Evolutionary conservation across 805 yeast species (phyloP), one percentile per base, ranked within the genome.

Genomic region (Brettanomyces anomalus): DNA sequence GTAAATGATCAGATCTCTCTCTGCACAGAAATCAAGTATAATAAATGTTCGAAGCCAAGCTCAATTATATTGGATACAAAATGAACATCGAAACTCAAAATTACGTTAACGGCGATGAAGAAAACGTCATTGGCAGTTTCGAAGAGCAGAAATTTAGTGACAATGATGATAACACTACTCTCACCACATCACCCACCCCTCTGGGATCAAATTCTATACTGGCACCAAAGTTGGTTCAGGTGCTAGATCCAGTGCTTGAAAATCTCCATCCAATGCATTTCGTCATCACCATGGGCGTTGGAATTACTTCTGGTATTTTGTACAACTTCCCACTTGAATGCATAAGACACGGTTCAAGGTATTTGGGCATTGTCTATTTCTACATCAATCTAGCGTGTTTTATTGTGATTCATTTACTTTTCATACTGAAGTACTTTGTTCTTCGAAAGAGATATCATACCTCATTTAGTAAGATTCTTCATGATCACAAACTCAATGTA

Each of bases 221-320:
- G 7, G 24, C 43, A 21, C 11, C 24, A 21, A 41, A 35, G 19
- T 14, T 20, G 10, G 26, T 40, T 26, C 36, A 33, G 3, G 19
- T 47, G 2, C 8, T 52, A 18, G 52, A 50, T 30, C 20, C 20
- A 7, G 28, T 55, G 1, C 47, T 58, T 34, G 39, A 48, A n/a
- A 46, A 50, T 18, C 69, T 70, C 48, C 64, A 66, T 32, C 84
- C 86, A 1, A 67, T 68, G 6, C 80, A 79, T 71, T 86, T 80
- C 61, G 81, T 83, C 20, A 68, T 77, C 39, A 74, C 79, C n/a
- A 88, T 88, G 96, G 96, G 95, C 2, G 73, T 81, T 3, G 95
- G 96, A 2, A 84, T 87, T 33, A 65, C 85, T 1, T 66, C 85
- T 4, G 57, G 74, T 33, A 64, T 85, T 4, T 65, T 88, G 32